Base-by-base conservation (phyloP, 805 yeast genomes). In the Cyberlindnera veronae region DNA sequence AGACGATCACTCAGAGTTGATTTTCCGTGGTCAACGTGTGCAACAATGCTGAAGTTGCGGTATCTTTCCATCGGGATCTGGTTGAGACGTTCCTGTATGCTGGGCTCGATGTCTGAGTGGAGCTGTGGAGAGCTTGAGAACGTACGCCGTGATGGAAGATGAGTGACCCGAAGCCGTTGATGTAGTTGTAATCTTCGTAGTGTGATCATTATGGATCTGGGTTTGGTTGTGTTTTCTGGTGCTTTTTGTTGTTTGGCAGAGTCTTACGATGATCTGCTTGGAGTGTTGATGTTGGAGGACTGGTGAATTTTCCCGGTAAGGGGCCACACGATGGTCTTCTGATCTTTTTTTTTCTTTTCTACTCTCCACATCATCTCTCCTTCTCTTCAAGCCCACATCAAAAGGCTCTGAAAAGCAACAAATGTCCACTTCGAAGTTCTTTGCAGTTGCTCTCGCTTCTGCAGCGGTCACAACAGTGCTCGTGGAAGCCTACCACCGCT, bases 41-140 rank as follows among this genome's bases (percentile, higher is more conserved):
- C 98, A 23, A 89, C 97, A 43, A 91, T 90, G 45, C 95, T 86
- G 62, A 93, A 91, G 62, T 89, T 90, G 46, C 98, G 64, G 61
- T 83, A 90, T 49, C 88, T 77, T 42, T 80, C 82, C 19, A 85
- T 72, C 5, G 98, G 98, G 28, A 91, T 88, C 32, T 71, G 71
- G n/a, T 76, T 69, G 42, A 93, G 80, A 46, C 95, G 67, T 33
- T 71, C 76, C 51, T 77, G 78, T 5, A 70, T 22, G 6, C 5
- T 21, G 8, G 32, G 13, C 13, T 17, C 18, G 14, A 21, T 22
- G 28, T 29, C 32, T 7, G n/a, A n/a, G n/a, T 22, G 20, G n/a
- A 22, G n/a, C 5, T 21, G 27, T 9, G 28, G 5, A 4, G 34
- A 21, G 5, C 11, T 19, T 7, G 34, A 21, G 19, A 32, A 32